Conservation (phyloP, 2,329 filamentous ascomycete species). For the Scedosporium aurantiacum region DNA sequence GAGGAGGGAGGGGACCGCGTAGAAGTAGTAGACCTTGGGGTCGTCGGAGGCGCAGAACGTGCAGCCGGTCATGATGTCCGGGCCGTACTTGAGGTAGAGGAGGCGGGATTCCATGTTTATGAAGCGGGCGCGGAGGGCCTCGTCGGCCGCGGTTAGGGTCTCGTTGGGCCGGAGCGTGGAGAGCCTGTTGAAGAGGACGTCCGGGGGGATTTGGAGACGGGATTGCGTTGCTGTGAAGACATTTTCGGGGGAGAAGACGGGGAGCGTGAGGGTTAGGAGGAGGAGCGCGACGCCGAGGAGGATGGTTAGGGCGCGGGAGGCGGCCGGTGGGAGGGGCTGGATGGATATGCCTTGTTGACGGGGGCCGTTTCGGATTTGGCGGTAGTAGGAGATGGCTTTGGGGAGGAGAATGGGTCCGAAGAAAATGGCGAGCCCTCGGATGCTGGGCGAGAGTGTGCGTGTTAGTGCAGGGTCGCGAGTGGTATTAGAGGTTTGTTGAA, state of each 20-base stretch:
- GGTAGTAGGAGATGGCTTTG: conserved; percentile 54
- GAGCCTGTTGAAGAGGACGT: conserved; percentile 74
- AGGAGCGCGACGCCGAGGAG: conserved; percentile 38
- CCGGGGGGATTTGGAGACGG: conserved; percentile 73
- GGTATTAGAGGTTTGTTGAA: not conserved
- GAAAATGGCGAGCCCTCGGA: conserved; percentile 46
- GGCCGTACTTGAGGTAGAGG: conserved; percentile 76
- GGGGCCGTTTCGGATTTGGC: conserved; percentile 35
- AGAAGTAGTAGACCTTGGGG: conserved; percentile 62
- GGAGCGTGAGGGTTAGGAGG: conserved; percentile 50
- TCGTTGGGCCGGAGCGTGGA: conserved; percentile 37
- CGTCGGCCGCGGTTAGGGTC: conserved; percentile 47
- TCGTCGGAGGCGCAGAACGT: conserved; percentile 72
- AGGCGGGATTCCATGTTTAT: conserved; percentile 60
- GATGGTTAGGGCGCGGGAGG: conserved; percentile 47
- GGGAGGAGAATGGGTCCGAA: conserved; percentile 64
- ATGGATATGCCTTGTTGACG: conserved; percentile 35
- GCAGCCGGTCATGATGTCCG: conserved; percentile 60
- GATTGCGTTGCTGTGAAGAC: conserved; percentile 69
- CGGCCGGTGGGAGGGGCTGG: conserved; percentile 41
- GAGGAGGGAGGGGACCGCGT: conserved; percentile 63
- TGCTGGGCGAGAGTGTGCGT: conserved; percentile 20
- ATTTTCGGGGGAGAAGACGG: conserved; percentile 63
- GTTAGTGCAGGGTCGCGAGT: not conserved
- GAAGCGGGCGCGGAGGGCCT: conserved; percentile 56